Conservation (phyloP, 2,329 filamentous ascomycete species). For the Cordyceps cicadae region DNA sequence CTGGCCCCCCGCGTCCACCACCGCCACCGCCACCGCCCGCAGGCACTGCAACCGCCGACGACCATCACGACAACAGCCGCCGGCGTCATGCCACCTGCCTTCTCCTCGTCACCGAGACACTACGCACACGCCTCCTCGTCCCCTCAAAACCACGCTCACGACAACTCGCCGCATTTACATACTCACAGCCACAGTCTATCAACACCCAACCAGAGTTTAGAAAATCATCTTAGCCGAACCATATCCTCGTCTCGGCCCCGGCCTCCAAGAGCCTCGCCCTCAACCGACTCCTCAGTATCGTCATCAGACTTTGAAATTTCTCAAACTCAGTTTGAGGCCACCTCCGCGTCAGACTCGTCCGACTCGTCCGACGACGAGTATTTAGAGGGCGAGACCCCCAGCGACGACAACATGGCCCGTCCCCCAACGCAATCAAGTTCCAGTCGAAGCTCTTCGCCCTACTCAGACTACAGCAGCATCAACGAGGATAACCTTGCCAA, state of each 20-base stretch:
- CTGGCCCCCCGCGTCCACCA: not conserved
- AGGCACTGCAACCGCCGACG: conserved; percentile 5
- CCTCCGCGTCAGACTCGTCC: too few species aligned
- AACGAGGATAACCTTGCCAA: not conserved
- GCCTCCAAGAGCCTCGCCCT: too few species aligned
- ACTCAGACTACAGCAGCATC: conserved; percentile 1
- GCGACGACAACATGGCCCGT: too few species aligned
- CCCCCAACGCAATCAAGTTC: too few species aligned
- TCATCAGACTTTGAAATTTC: too few species aligned
- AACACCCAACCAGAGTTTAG: too few species aligned
- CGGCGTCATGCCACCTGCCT: conserved; percentile 10
- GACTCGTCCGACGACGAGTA: too few species aligned
- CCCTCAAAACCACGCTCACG: not conserved
- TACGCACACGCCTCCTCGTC: conserved; percentile 5
- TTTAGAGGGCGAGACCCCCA: too few species aligned
- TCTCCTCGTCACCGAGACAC: conserved; percentile 14
- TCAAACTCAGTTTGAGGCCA: too few species aligned
- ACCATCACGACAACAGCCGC: not conserved
- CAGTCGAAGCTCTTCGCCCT: not conserved
- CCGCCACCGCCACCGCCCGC: not conserved
- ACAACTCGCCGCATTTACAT: conserved; percentile 1
- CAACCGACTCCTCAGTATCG: too few species aligned
- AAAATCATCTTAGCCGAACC: too few species aligned
- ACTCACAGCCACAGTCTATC: not conserved
- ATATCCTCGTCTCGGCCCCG: too few species aligned